phyloP scores from a whole-genome alignment of 441 rosid species.

The Brassica balearica region DNA sequence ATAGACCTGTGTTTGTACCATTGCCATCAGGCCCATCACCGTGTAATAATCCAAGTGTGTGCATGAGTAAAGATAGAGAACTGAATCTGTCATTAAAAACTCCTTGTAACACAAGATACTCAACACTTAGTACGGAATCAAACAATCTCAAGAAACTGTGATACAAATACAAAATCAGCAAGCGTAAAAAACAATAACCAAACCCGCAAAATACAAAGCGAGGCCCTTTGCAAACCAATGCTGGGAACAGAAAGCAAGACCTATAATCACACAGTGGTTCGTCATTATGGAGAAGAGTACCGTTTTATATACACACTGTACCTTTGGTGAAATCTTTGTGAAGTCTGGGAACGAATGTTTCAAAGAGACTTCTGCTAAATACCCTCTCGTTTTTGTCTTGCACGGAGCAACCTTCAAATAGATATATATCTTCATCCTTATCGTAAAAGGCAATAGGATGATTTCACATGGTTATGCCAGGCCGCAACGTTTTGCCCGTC shows the following conservation, averaged over 20 bases:
- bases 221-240: conserved; percentile 26
- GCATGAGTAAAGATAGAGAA: neutral
- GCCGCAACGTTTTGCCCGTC: conserved; percentile 81
- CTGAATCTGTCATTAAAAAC: neutral
- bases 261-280: conserved; percentile 21
- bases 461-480: conserved; percentile 88
- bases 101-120: neutral
- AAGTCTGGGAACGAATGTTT: conserved; percentile 4
- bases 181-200: conserved; percentile 15
- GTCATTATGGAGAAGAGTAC: conserved; percentile 3
- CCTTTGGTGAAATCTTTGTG: conserved; percentile 7
- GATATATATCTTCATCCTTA: conserved; percentile 43
- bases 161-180: conserved; percentile 18
- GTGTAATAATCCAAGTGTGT: neutral
- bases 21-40: neutral
- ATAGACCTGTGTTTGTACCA: neutral
- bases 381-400: conserved; percentile 10
- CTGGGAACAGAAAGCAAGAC: conserved; percentile 13
- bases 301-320: conserved; percentile 14
- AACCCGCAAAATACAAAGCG: conserved; percentile 10
- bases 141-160: neutral
- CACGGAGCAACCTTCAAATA: neutral
- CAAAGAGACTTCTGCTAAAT: conserved; percentile 7
- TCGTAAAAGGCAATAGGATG: conserved; percentile 81
- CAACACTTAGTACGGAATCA: neutral